A percentile compares a stretch with the other conserved stretches of the same genome.
Conservation (phyloP, 2,329 filamentous ascomycete species). For the Aspergillus sp. region DNA sequence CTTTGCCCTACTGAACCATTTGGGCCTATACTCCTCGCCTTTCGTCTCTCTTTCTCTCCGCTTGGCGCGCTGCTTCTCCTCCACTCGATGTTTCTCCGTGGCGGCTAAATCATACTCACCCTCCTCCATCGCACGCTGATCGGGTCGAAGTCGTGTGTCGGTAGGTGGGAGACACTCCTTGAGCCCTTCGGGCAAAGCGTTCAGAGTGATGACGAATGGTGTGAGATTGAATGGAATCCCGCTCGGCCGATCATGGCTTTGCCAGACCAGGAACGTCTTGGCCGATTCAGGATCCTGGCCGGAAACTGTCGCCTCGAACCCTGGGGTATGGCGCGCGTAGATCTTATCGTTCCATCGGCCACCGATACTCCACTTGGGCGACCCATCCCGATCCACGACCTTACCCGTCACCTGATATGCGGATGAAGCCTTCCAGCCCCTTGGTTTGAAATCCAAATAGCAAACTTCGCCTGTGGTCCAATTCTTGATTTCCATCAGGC, state of each 20-base stretch:
- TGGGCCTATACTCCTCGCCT: conserved; percentile 79
- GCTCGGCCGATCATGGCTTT: conserved; percentile 76
- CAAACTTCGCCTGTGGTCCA: conserved; percentile 94
- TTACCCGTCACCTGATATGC: conserved; percentile 88
- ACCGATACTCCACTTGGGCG: conserved; percentile 83
- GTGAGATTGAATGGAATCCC: conserved; percentile 97
- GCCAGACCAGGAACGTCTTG: conserved; percentile 89
- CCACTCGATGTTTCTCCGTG: conserved; percentile 88
- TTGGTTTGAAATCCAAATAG: conserved; percentile 85
- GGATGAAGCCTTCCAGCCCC: conserved; percentile 92
- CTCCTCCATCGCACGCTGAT: conserved; percentile 97
- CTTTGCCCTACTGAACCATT: conserved; percentile 76
- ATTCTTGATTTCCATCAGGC: conserved; percentile 95
- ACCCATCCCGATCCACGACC: conserved; percentile 76
- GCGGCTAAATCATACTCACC: conserved; percentile 95
- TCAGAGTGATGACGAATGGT: conserved; percentile 91
- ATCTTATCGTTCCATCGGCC: conserved; percentile 98
- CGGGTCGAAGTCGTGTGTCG: conserved; percentile 87
- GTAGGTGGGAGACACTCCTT: conserved; percentile 79
- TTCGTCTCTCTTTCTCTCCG: conserved; percentile 70
- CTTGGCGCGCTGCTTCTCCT: conserved; percentile 83
- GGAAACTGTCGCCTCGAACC: conserved; percentile 69
- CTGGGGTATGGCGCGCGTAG: conserved; percentile 88
- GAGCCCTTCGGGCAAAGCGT: conserved; percentile 85
- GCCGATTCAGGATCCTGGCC: conserved; percentile 60